These are phyloP conservation scores for Grifola frondosa DNA, from an alignment of 1,284 basidiomycete species.

Conservation along the genomic window DNA sequence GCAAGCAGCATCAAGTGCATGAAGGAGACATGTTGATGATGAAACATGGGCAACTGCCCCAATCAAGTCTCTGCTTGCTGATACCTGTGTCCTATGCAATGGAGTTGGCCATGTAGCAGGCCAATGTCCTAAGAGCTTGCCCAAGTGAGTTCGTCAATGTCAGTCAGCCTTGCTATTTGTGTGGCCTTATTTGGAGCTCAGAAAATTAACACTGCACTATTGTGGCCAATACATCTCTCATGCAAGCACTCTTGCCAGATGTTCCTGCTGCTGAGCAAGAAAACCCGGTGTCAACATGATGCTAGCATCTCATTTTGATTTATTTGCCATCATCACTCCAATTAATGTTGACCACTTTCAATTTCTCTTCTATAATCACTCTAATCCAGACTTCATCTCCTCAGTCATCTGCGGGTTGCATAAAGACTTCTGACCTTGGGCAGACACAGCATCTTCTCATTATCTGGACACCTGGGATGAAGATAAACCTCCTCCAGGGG, in stretches of 20 bases:
- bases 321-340: conserved; percentile 37
- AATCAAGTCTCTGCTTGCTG: too few species aligned
- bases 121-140: too few species aligned
- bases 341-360: conserved; percentile 34
- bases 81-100: too few species aligned
- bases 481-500: background rate
- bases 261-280: conserved; percentile 4
- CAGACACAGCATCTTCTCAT: conserved; percentile 14
- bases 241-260: conserved; percentile 6
- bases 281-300: conserved; percentile 6
- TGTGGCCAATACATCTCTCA: background rate
- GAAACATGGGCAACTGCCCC: too few species aligned
- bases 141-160: too few species aligned
- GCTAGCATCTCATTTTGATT: conserved; percentile 14
- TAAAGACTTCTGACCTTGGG: conserved; percentile 44
- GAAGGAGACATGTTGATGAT: too few species aligned
- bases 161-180: background rate
- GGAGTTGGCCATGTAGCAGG: too few species aligned
- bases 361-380: conserved; percentile 31
- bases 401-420: conserved; percentile 33
- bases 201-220: background rate
- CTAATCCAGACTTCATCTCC: conserved; percentile 34
- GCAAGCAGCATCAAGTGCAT: too few species aligned
- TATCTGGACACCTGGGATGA: conserved; percentile 28
- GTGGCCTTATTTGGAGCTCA: background rate